A percentile compares a stretch with the other conserved stretches of the same genome.
phyloP scores from a whole-genome alignment of 805 yeast species.

The Debaryomyces castellii region DNA sequence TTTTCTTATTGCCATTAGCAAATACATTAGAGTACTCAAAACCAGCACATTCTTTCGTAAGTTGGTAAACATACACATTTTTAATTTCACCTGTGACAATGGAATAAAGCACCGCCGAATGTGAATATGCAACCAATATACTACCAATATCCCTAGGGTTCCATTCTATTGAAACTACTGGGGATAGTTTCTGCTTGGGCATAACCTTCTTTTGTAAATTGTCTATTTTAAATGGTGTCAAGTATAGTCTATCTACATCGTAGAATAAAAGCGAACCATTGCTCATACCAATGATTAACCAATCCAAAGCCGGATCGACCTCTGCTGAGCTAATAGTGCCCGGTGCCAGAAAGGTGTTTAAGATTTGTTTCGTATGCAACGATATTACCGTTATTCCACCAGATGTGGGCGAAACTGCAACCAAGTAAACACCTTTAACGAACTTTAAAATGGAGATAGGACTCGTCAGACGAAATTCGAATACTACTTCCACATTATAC shows the following conservation, averaged over 20 bases:
- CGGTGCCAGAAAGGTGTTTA: constrained; percentile 62
- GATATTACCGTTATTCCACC: constrained; percentile 70
- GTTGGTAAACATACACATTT: constrained; percentile 55
- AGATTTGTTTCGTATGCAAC: constrained; percentile 56
- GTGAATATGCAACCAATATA: constrained; percentile 69
- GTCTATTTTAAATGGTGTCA: constrained; percentile 65
- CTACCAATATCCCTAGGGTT: constrained; percentile 90
- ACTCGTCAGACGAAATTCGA: constrained; percentile 50
- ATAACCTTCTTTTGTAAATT: constrained; percentile 65
- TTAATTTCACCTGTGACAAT: constrained; percentile 60
- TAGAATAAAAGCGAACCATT: constrained; percentile 72
- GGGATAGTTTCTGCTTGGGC: constrained; percentile 58
- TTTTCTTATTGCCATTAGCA: constrained; percentile 40
- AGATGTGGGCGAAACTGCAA: constrained; percentile 60
- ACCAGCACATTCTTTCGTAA: constrained; percentile 72
- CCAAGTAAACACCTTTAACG: constrained; percentile 78
- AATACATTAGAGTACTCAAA: constrained; percentile 28
- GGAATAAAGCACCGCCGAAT: constrained; percentile 68
- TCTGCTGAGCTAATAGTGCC: constrained; percentile 68
- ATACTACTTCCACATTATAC: constrained; percentile 68
- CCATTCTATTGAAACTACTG: constrained; percentile 67
- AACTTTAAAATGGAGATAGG: constrained; percentile 60
- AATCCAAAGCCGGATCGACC: constrained; percentile 85
- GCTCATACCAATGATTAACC: constrained; percentile 75
- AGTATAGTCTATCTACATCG: constrained; percentile 75